phyloP scores from a whole-genome alignment of 768 basidiomycete genomes.

The Gloeopeniophorella convolvens region DNA sequence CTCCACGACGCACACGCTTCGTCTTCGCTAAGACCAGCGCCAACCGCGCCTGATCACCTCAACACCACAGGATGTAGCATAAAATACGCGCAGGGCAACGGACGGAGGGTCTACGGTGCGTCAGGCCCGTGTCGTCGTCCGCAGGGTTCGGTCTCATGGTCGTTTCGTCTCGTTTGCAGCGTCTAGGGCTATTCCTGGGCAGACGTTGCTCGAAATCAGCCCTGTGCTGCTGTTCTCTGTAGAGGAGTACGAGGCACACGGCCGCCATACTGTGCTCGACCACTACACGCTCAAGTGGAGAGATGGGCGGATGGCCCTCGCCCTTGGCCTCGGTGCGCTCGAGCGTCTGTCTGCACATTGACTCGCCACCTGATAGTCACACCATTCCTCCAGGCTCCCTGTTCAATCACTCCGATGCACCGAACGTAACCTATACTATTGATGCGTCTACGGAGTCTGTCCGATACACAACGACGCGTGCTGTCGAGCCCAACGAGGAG shows the following conservation, averaged over 20 bases:
- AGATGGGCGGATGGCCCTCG: constrained; percentile 69
- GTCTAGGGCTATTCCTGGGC: constrained; percentile 44
- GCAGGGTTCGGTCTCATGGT: neutral
- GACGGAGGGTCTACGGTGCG: constrained; percentile 61
- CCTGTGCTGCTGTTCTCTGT: constrained; percentile 74
- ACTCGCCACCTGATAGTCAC: neutral
- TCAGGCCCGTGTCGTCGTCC: neutral
- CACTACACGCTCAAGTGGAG: constrained; percentile 74
- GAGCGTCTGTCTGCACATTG: neutral
- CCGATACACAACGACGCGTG: constrained; percentile 49
- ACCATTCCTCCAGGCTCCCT: constrained; percentile 64
- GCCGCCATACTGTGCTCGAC: constrained; percentile 58
- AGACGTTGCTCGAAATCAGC: constrained; percentile 73
- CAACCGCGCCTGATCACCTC: constrained; percentile 5
- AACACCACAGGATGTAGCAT: constrained; percentile 39
- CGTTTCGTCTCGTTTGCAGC: constrained; percentile 30
- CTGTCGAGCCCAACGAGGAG: constrained; percentile 58
- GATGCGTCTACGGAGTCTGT: constrained; percentile 53
- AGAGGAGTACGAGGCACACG: constrained; percentile 63
- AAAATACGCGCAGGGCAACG: constrained; percentile 39
- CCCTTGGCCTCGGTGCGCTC: constrained; percentile 26
- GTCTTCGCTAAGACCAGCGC: constrained; percentile 1
- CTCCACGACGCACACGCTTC: constrained; percentile 10
- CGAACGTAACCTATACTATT: constrained; percentile 63
- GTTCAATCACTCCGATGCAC: constrained; percentile 68